A percentile compares a stretch with the other conserved stretches of the same genome.
phyloP scores from a whole-genome alignment of 495 filamentous ascomycete genomes.

The Trypethelium eluteriae region DNA sequence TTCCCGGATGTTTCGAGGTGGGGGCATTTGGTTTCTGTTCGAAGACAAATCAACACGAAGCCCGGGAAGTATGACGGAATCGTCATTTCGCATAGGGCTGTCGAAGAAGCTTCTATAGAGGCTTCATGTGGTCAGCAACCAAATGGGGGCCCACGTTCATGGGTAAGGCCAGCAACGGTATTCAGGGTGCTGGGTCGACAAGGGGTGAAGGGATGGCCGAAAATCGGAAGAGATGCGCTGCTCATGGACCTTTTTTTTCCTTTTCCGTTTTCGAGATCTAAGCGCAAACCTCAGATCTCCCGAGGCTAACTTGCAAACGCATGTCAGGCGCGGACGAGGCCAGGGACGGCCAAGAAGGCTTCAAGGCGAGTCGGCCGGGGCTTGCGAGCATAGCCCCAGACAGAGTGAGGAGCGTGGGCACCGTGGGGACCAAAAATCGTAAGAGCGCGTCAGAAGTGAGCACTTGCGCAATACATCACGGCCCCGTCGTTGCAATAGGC shows the following conservation, averaged over 20 bases:
- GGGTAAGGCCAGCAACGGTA: background rate
- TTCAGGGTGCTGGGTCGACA: background rate
- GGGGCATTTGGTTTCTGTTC: constrained; percentile 4
- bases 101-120: constrained; percentile 9
- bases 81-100: background rate
- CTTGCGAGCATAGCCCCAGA: background rate
- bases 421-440: background rate
- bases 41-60: background rate
- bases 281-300: constrained; percentile 7
- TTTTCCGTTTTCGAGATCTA: background rate
- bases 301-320: background rate
- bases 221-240: background rate
- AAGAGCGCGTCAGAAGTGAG: constrained; percentile 6
- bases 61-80: background rate
- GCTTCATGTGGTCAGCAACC: background rate
- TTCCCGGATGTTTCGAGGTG: background rate
- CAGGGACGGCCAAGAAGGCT: background rate
- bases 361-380: background rate
- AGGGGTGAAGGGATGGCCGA: background rate
- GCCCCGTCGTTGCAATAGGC: background rate
- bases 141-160: background rate
- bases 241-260: background rate
- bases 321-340: background rate
- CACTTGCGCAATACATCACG: constrained; percentile 3
- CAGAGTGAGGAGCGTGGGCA: no score